Percentiles rank a stretch among this genome's conserved stretches.
Evolutionary conservation across 2,329 filamentous ascomycete genomes (phyloP).

Genomic region (Dactylellina parvicollis): DNA sequence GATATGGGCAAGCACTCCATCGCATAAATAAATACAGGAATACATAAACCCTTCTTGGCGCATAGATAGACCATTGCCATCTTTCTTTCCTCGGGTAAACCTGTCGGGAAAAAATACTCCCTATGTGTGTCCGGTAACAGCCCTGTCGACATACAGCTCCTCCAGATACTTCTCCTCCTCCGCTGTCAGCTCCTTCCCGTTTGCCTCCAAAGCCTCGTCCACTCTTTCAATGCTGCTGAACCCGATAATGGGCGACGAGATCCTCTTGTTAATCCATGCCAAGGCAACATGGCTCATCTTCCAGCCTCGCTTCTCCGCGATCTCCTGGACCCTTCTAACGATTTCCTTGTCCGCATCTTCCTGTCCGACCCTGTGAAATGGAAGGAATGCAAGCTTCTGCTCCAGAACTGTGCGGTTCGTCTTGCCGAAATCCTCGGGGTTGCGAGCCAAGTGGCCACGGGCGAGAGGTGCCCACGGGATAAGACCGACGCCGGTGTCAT

Average conservation of each 20-base stretch:
- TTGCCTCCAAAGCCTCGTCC: slow-evolving; percentile 68
- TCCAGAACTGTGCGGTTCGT: slow-evolving; percentile 55
- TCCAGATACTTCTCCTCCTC: slow-evolving; percentile 72
- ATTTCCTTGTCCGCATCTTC: slow-evolving; percentile 66
- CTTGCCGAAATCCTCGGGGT: slow-evolving; percentile 54
- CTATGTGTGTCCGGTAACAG: slow-evolving; percentile 61
- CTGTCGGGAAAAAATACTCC: background rate
- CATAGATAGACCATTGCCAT: background rate
- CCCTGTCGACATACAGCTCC: slow-evolving; percentile 70
- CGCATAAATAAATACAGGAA: too few species aligned
- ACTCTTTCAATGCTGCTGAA: slow-evolving; percentile 70
- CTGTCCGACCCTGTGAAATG: slow-evolving; percentile 61
- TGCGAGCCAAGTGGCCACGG: slow-evolving; percentile 60
- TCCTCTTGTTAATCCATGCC: slow-evolving; percentile 70
- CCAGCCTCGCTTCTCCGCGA: slow-evolving; percentile 69
- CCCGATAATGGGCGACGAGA: slow-evolving; percentile 71
- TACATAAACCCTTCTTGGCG: background rate
- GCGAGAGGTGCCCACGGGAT: slow-evolving; percentile 63
- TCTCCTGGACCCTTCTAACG: slow-evolving; percentile 68
- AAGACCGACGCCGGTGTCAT: slow-evolving; percentile 63
- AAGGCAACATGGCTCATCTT: slow-evolving; percentile 73
- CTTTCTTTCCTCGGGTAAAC: background rate
- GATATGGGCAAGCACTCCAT: too few species aligned
- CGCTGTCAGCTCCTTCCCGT: slow-evolving; percentile 65
- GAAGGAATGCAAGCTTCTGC: slow-evolving; percentile 59